Base-by-base conservation (phyloP, 345 rosid species). In the Brassica incana region DNA sequence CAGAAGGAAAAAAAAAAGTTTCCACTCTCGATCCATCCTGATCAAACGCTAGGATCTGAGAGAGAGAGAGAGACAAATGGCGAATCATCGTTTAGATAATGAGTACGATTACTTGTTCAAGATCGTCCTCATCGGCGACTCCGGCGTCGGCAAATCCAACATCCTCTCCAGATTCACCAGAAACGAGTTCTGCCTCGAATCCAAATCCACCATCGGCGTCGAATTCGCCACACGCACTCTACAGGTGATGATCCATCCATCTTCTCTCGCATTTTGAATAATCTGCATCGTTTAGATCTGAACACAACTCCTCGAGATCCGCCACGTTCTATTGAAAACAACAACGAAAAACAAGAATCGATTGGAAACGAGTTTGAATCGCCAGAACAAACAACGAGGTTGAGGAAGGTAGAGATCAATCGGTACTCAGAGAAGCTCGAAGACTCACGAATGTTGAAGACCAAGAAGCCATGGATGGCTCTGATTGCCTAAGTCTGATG, bases 81-180 rank as follows among this genome's bases (percentile, higher is more conserved):
- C 85, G 60, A 77, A 82, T 79, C 60, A 82, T 79, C 60, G 88
- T 74, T 81, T 82, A 56, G 91, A 87, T 81, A 87, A 86, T 20
- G 95, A 88, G 84, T 88, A 88, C 74, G 92, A 90, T 58, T 87
- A 86, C 71, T 83, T 90, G 67, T 90, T 88, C 78, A 90, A 90
- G 90, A 90, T 90, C 91, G 95, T 88, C 58, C 54, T 90, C 58
- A 89, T 90, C 72, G 95, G 95, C 65, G 95, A 90, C 74, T 86
- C 95, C 54, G 92, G 95, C 38, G 95, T 88, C 14, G 95, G 95
- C 1, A 90, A 90, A 83, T 90, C 95, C 74, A 90, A 90, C 79
- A 90, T 90, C 67, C 88, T 90, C 56, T 86, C 95, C 5, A 78
- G 95, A 82, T 90, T 88, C 72, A 87, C 91, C 67, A 85, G 95